Evolutionary conservation across 441 rosid genomes (phyloP).

Genomic region (Viola pubescens): DNA sequence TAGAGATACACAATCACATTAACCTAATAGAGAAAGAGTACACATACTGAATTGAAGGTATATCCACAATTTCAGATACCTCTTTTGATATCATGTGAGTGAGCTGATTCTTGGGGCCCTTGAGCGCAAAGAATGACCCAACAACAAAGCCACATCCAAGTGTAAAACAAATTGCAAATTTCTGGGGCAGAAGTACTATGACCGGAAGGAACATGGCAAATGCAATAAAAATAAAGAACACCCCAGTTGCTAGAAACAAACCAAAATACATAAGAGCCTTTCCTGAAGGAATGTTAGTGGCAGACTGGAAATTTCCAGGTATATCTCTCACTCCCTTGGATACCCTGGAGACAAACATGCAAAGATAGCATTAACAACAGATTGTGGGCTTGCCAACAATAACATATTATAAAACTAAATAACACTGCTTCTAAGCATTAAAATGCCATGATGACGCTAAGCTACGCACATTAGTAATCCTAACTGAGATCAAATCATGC

Average conservation of each 20-base stretch:
- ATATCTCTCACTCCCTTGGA: conserved; percentile 53
- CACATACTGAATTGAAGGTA: not conserved
- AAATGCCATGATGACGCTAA: too few relatives aligned
- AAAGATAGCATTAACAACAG: not conserved
- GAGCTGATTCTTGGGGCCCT: conserved; percentile 54
- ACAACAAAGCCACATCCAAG: conserved; percentile 48
- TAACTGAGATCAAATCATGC: not conserved
- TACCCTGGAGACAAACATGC: conserved; percentile 27
- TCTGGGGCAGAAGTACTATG: conserved; percentile 58
- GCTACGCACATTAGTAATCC: not conserved
- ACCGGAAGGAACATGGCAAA: conserved; percentile 59
- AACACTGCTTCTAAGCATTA: too few relatives aligned
- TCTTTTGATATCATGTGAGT: conserved; percentile 55
- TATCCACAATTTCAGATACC: conserved; percentile 20
- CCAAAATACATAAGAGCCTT: conserved; percentile 52
- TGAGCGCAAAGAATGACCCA: conserved; percentile 52
- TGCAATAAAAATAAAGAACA: conserved; percentile 50
- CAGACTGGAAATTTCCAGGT: conserved; percentile 48
- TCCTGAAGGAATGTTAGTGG: conserved; percentile 53
- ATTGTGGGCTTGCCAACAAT: not conserved
- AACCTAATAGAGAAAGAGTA: not conserved
- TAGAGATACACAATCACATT: not conserved
- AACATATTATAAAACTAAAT: too few relatives aligned
- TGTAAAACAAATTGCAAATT: conserved; percentile 62
- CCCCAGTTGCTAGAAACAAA: conserved; percentile 44